Evolutionary conservation across 2,329 filamentous ascomycete species (phyloP).

Genomic region (Phyllosticta citrichinensis): DNA sequence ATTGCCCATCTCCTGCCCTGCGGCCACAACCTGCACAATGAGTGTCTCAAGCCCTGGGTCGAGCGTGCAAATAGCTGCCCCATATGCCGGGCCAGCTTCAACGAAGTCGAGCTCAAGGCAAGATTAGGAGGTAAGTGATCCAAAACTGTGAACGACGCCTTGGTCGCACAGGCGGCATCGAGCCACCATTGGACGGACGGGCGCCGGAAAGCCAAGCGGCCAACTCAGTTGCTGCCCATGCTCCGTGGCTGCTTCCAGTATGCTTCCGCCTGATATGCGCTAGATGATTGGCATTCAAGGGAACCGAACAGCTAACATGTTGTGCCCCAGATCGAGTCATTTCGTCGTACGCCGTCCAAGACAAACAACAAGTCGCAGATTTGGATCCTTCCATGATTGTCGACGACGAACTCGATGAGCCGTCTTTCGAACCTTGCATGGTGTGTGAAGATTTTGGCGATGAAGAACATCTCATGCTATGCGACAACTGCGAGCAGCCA

Average conservation of each 20-base stretch:
- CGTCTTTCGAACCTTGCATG: constrained; percentile 58
- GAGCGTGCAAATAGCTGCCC: constrained; percentile 96
- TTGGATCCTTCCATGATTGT: constrained; percentile 73
- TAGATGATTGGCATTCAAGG: background rate
- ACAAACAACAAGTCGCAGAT: constrained; percentile 83
- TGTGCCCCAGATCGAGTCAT: constrained; percentile 39
- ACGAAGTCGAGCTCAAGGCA: constrained; percentile 76
- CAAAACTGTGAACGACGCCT: background rate
- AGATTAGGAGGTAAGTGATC: constrained; percentile 61
- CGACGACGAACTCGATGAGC: constrained; percentile 50
- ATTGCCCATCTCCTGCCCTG: constrained; percentile 62
- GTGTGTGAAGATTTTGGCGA: constrained; percentile 74
- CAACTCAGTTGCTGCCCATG: constrained; percentile 5
- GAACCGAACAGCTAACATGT: background rate
- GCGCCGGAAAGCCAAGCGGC: background rate
- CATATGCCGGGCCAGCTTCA: constrained; percentile 88
- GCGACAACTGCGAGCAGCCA: constrained; percentile 79
- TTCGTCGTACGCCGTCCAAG: constrained; percentile 57
- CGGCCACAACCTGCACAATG: constrained; percentile 85
- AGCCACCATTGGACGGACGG: constrained; percentile 5
- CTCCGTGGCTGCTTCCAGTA: constrained; percentile 9
- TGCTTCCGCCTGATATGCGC: constrained; percentile 1
- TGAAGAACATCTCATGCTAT: constrained; percentile 77
- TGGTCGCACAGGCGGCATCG: constrained; percentile 1
- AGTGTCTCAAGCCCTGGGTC: constrained; percentile 87